These are phyloP conservation scores for Mycena albidolilacea DNA, from an alignment of 768 basidiomycete species.

Conservation along the genomic window DNA sequence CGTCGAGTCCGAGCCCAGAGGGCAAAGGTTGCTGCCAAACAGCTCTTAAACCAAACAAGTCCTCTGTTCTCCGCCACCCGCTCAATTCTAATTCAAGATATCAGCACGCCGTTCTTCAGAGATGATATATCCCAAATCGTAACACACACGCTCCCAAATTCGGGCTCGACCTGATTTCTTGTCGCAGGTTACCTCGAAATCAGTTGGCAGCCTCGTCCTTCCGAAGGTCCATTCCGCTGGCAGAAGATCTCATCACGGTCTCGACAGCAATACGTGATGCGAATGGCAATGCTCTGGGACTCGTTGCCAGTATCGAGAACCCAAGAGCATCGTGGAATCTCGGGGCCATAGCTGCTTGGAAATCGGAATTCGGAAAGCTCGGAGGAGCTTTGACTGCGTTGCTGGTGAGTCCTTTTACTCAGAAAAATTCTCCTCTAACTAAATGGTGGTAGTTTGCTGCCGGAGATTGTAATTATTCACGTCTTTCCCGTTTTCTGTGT, in stretches of 20 bases:
- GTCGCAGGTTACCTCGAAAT: constrained; percentile 58
- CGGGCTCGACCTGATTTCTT: constrained; percentile 2
- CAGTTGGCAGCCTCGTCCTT: constrained; percentile 79
- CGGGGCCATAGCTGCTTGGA: constrained; percentile 80
- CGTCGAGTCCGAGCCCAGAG: too few relatives aligned
- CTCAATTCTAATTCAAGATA: too few relatives aligned
- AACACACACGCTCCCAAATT: constrained; percentile 32
- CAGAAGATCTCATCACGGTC: constrained; percentile 74
- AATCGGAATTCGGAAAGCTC: constrained; percentile 60
- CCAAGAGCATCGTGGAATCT: constrained; percentile 79
- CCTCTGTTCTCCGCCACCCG: too few relatives aligned
- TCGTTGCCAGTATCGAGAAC: constrained; percentile 91
- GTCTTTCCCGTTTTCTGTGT: constrained; percentile 12
- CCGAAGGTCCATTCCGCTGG: constrained; percentile 88
- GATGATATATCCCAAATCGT: constrained; percentile 77
- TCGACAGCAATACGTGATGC: constrained; percentile 61
- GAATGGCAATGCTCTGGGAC: constrained; percentile 56
- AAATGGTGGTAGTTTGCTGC: constrained; percentile 82
- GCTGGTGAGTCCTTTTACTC: constrained; percentile 62
- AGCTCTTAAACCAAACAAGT: too few relatives aligned
- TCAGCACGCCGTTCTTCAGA: constrained; percentile 74
- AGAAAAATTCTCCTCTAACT: neutral
- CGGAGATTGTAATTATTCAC: constrained; percentile 81
- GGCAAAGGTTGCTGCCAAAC: too few relatives aligned
- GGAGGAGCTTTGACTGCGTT: constrained; percentile 76